Evolutionary conservation across 179 eudicot genomes (phyloP).

Genomic region (Nepenthes alata): DNA sequence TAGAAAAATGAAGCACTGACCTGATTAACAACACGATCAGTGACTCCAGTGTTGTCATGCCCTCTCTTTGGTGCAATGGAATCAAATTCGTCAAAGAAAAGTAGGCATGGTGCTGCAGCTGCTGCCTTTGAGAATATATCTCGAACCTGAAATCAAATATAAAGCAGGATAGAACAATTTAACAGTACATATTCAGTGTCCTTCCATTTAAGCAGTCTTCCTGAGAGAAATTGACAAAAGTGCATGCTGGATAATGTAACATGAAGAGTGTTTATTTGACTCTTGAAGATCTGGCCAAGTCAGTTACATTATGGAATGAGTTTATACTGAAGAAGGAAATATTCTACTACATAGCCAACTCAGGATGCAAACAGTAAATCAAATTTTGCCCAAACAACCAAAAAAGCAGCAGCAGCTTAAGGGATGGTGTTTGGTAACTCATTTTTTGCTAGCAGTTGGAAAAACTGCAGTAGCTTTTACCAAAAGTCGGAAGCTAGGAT

Average conservation of each 20-base stretch:
- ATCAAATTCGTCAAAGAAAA: conserved; percentile 97
- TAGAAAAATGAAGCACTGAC: conserved; percentile 24
- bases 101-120: conserved; percentile 95
- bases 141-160: conserved; percentile 56
- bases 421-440: too few species aligned
- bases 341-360: too few species aligned
- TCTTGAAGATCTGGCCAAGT: not conserved
- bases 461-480: too few species aligned
- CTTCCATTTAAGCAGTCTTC: not conserved
- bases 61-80: conserved; percentile 99
- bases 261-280: not conserved
- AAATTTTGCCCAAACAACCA: too few species aligned
- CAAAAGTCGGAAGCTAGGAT: too few species aligned
- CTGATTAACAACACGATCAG: conserved; percentile 97
- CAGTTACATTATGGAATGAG: not conserved
- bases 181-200: not conserved
- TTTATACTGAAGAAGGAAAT: too few species aligned
- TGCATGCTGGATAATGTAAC: conserved; percentile 1
- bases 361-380: too few species aligned
- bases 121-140: conserved; percentile 93
- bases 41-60: conserved; percentile 97
- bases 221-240: not conserved
- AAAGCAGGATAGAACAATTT: not conserved
- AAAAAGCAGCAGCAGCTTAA: too few species aligned
- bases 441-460: too few species aligned